Evolutionary conservation across 805 yeast genomes (phyloP).

Genomic region (Debaryomyces hansenii): DNA sequence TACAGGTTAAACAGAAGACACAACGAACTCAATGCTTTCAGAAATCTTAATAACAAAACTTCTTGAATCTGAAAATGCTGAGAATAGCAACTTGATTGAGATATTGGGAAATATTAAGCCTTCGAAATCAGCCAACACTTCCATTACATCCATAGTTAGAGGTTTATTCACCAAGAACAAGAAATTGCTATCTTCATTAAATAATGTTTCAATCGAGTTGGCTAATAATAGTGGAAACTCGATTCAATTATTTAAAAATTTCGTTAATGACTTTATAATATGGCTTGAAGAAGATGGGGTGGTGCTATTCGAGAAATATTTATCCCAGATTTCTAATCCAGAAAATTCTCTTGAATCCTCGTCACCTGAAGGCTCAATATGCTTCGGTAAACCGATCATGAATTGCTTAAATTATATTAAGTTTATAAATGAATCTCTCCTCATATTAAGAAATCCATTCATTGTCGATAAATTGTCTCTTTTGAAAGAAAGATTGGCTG

Average conservation of each 20-base stretch:
- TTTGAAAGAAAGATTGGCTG: conserved; percentile 12
- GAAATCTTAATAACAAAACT: not conserved
- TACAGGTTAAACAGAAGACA: too few species aligned
- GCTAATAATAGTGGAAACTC: conserved; percentile 16
- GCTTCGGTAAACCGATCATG: conserved; percentile 29
- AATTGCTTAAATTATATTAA: conserved; percentile 29
- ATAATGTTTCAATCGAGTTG: conserved; percentile 13
- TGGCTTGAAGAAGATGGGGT: conserved; percentile 39
- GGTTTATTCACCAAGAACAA: conserved; percentile 42
- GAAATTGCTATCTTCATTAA: conserved; percentile 22
- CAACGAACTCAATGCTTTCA: not conserved
- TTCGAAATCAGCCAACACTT: conserved; percentile 20
- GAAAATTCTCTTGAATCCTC: conserved; percentile 7
- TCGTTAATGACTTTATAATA: conserved; percentile 37
- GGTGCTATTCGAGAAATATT: conserved; percentile 34
- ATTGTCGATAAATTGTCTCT: conserved; percentile 29
- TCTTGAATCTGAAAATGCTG: conserved; percentile 24
- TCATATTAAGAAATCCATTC: conserved; percentile 38
- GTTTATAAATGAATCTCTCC: conserved; percentile 23
- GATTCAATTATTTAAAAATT: conserved; percentile 30
- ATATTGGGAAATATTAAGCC: conserved; percentile 36
- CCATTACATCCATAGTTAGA: conserved; percentile 33
- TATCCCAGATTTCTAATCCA: conserved; percentile 1
- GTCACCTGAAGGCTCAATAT: conserved; percentile 10
- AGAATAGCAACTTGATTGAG: conserved; percentile 35